Base-by-base conservation (phyloP, 208 protist species). In the Crithidia sp. region DNA sequence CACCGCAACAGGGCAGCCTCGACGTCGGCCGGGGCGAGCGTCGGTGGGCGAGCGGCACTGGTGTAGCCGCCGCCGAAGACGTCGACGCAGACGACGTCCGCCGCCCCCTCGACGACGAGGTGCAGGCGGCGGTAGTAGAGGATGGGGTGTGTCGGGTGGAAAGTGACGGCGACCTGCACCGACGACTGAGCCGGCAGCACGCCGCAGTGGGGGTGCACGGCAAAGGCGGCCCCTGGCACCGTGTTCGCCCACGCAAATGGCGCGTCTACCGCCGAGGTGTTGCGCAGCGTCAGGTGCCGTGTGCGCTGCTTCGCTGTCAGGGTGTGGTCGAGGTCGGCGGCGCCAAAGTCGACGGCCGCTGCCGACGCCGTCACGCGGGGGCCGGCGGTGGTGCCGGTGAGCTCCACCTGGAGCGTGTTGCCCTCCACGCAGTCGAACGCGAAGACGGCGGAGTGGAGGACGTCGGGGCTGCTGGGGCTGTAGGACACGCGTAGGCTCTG, bases 51-150 rank as follows among this genome's bases (percentile, higher is more conserved):
- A 16, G 58, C 47, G 28, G 79, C 62, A 16, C 54, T 58, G 14
- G 81, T 84, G 91, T 95, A 97, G 52, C 82, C 92, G 39, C 86
- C 87, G 50, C 95, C 95, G 57, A 97, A 89, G 3, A 95, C 75
- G 71, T 98, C 93, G 14, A 97, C 73, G 57, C 76, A 83, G 3
- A 96, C 70, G 28, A 85, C 76, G 49, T 82, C 74, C 28, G 64
- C 69, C 45, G 79, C 76, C 19, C 91, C 71, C 61, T 88, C 61
- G 5, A 91, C 77, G 41, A 97, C 76, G 40, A 96, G 73, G 62
- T 88, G 67, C 44, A 97, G 73, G n/a, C 94, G 84, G 16, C 89
- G 80, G 59, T 96, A 84, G 74, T 97, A 97, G 67, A 97, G 92
- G 52, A 93, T 93, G 8, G 92, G 77, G 59, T 86, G 66, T 2